Conservation (phyloP, 1,284 basidiomycete genomes). For the Leccinum variabile region DNA sequence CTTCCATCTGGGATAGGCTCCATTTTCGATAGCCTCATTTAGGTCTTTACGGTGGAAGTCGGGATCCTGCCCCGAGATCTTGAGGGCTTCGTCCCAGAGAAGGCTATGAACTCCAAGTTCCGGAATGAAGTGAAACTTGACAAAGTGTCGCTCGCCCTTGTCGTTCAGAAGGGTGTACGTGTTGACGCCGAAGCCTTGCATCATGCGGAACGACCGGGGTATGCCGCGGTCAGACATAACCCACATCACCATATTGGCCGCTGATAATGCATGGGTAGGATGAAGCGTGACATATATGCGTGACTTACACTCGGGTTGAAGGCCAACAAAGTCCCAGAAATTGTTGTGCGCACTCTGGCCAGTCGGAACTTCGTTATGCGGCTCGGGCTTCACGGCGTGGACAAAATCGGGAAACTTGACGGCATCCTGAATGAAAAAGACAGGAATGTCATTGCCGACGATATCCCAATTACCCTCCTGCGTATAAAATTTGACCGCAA, state of each 20-base stretch:
- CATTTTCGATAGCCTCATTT: conserved; percentile 72
- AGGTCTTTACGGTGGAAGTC: conserved; percentile 83
- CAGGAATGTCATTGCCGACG: conserved; percentile 75
- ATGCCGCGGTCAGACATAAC: conserved; percentile 79
- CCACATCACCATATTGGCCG: conserved; percentile 83
- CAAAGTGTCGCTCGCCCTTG: conserved; percentile 68
- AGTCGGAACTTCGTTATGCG: conserved; percentile 69
- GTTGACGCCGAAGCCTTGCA: conserved; percentile 87
- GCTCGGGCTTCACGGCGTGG: conserved; percentile 80
- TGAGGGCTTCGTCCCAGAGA: conserved; percentile 86
- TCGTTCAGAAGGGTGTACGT: conserved; percentile 74
- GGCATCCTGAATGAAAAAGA: conserved; percentile 85
- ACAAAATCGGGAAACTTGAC: conserved; percentile 84
- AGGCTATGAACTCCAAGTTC: conserved; percentile 80
- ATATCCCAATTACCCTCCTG: conserved; percentile 81
- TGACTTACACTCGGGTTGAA: conserved; percentile 58
- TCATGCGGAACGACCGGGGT: conserved; percentile 81
- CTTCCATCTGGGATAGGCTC: conserved; percentile 71
- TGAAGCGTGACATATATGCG: not conserved
- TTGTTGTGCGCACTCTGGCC: conserved; percentile 77
- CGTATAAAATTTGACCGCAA: conserved; percentile 82
- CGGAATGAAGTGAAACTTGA: conserved; percentile 85
- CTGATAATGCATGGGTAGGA: conserved; percentile 35
- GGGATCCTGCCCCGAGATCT: conserved; percentile 78
- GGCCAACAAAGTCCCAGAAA: conserved; percentile 77